Evolutionary conservation across 306 rosid species (phyloP).

Genomic region (Erythrophleum fordii): DNA sequence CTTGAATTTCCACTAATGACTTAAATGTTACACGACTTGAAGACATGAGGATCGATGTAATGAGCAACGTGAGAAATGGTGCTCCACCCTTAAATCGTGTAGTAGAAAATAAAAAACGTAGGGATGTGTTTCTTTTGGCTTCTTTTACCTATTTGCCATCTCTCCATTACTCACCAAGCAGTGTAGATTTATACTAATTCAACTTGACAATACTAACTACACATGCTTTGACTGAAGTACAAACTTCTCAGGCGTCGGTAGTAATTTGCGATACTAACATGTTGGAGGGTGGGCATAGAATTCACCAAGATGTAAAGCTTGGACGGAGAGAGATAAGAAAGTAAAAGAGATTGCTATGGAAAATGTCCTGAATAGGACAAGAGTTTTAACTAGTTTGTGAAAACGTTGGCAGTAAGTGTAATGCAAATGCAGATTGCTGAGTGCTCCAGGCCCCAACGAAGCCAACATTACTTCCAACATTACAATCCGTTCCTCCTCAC

Average conservation of each 20-base stretch:
- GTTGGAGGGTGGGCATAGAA: neutral
- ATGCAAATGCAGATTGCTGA: neutral
- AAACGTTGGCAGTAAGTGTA: neutral
- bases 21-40: neutral
- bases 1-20: neutral
- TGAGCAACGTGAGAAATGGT: neutral
- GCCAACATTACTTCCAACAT: slow-evolving; percentile 61
- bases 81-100: neutral
- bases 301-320: neutral
- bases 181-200: neutral
- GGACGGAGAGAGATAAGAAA: neutral
- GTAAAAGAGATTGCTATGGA: neutral
- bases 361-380: slow-evolving; percentile 14
- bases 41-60: neutral
- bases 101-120: too few relatives aligned
- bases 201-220: neutral
- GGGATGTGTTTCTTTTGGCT: neutral
- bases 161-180: neutral
- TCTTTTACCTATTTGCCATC: neutral
- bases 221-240: too few relatives aligned
- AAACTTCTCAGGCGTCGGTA: too few relatives aligned
- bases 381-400: neutral
- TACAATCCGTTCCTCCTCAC: slow-evolving; percentile 53
- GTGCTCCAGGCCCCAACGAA: too few relatives aligned
- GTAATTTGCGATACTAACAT: neutral